phyloP scores from a whole-genome alignment of 1,139 yeast species.

The Geotrichum fermentans region DNA sequence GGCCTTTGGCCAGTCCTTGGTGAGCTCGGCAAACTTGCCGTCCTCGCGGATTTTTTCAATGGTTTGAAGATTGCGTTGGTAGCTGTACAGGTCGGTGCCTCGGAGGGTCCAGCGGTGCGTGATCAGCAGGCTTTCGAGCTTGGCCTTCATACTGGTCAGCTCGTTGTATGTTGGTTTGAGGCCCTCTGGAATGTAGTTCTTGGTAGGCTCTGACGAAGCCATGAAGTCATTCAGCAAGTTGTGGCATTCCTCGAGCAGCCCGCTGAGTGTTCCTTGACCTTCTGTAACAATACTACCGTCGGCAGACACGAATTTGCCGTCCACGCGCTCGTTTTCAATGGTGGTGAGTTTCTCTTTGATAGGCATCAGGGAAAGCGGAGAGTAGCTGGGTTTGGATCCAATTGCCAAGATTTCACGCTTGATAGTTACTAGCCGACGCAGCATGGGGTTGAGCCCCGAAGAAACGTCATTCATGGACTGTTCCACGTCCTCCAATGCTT shows the following conservation, averaged over 20 bases:
- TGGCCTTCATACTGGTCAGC: conserved; percentile 60
- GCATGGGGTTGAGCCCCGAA: conserved; percentile 36
- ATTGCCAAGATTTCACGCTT: conserved; percentile 51
- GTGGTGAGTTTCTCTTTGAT: conserved; percentile 41
- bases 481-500: conserved; percentile 28
- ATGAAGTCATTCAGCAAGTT: conserved; percentile 64
- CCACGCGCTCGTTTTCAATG: conserved; percentile 44
- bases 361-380: conserved; percentile 35
- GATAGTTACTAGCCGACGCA: conserved; percentile 42
- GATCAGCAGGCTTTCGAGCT: conserved; percentile 72
- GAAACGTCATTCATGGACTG: conserved; percentile 30
- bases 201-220: conserved; percentile 48
- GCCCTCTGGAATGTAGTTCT: conserved; percentile 45
- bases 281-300: conserved; percentile 28
- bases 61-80: conserved; percentile 65
- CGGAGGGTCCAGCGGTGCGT: conserved; percentile 97
- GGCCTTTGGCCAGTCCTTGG: conserved; percentile 37
- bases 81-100: conserved; percentile 84
- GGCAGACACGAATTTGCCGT: conserved; percentile 42
- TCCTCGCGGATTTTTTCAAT: conserved; percentile 66
- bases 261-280: conserved; percentile 53
- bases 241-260: conserved; percentile 67
- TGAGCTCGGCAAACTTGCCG: conserved; percentile 48
- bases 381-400: conserved; percentile 43
- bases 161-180: conserved; percentile 49